Evolutionary conservation across 345 rosid genomes (phyloP).

Genomic region (Sonneratia caseolaris): DNA sequence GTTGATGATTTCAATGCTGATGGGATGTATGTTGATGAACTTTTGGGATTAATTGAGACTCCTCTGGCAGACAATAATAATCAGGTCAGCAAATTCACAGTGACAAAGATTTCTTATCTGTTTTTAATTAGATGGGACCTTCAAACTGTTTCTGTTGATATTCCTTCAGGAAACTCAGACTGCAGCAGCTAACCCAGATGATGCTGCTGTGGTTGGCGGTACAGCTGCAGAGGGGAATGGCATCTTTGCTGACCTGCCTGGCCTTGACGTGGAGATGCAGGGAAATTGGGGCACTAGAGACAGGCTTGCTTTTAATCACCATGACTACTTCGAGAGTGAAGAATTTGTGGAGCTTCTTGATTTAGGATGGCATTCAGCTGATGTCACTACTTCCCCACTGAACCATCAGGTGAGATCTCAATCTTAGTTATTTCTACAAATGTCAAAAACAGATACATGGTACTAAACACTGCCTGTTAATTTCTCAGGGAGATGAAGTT

Average conservation of each 20-base stretch:
- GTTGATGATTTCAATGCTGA: not conserved
- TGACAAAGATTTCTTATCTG: not conserved
- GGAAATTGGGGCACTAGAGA: not conserved
- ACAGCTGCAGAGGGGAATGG: not conserved
- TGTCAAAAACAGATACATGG: not conserved
- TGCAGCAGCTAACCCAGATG: not conserved
- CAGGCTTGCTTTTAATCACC: not conserved
- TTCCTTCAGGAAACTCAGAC: not conserved
- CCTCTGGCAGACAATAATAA: not conserved
- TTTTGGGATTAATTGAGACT: not conserved
- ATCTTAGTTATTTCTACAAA: not conserved
- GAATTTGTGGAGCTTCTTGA: not conserved
- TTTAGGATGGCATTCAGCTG: not conserved
- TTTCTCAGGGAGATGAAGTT: not conserved
- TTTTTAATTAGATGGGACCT: not conserved
- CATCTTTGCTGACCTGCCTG: conserved; percentile 1
- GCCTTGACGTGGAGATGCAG: not conserved
- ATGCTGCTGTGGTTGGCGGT: not conserved
- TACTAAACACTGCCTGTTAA: not conserved
- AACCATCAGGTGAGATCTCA: conserved; percentile 1
- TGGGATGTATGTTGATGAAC: not conserved
- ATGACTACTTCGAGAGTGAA: not conserved
- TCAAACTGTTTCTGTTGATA: not conserved
- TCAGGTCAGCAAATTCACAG: not conserved
- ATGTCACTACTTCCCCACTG: not conserved